Conservation (phyloP, 2,329 filamentous ascomycete species). For the Cercospora sp. region DNA sequence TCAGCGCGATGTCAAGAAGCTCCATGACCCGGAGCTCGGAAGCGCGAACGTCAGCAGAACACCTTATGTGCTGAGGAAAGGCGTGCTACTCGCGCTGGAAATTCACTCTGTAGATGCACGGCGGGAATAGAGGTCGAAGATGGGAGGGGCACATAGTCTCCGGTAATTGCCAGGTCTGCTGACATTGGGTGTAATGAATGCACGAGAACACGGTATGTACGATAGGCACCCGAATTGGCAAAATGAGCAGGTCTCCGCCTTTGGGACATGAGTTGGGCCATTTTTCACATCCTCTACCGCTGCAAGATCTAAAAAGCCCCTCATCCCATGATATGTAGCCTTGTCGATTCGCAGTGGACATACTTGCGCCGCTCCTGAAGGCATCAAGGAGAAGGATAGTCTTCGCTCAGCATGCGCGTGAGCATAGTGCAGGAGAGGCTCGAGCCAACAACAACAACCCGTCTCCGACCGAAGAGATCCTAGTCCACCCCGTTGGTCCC, state of each 20-base stretch:
- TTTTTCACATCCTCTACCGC: neutral
- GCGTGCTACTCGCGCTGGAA: conserved; percentile 27
- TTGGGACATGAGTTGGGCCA: neutral
- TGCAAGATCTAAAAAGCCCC: neutral
- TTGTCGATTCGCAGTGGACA: neutral
- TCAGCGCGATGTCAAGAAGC: conserved; percentile 25
- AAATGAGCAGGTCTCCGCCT: neutral
- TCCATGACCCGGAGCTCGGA: conserved; percentile 31
- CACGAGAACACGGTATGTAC: neutral
- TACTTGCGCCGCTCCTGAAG: neutral
- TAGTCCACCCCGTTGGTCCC: conserved; percentile 10
- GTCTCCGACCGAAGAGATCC: neutral
- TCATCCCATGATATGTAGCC: neutral
- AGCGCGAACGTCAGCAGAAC: conserved; percentile 35
- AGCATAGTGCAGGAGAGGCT: neutral
- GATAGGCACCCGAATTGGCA: neutral
- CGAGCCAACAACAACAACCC: neutral
- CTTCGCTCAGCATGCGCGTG: neutral
- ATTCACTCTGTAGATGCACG: conserved; percentile 27
- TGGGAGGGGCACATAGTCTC: neutral
- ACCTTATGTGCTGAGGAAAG: conserved; percentile 31
- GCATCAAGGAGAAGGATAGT: neutral
- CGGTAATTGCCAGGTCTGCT: neutral
- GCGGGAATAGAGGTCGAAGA: conserved; percentile 10
- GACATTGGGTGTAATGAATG: neutral